Evolutionary conservation across 148 eudicot species (phyloP).

Genomic region (Polygonum maritimum): DNA sequence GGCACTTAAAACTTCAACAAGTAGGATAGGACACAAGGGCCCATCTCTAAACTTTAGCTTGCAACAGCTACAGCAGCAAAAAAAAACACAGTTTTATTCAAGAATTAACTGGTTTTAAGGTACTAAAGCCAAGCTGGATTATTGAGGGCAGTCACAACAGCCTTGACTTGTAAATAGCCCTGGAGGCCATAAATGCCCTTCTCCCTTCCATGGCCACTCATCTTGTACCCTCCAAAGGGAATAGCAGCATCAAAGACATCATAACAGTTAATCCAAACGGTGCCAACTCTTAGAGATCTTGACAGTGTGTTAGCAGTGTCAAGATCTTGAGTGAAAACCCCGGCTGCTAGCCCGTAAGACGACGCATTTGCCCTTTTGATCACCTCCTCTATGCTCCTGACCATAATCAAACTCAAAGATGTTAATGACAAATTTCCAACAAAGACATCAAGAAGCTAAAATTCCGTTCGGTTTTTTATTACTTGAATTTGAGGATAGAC

Average conservation of each 20-base stretch:
- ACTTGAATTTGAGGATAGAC: conserved; percentile 58
- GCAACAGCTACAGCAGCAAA: background rate
- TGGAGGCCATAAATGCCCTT: conserved; percentile 75
- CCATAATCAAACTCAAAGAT: background rate
- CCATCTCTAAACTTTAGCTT: background rate
- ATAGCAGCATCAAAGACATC: conserved; percentile 85
- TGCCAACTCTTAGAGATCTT: conserved; percentile 69
- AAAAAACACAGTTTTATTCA: background rate
- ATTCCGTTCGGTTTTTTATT: conserved; percentile 6
- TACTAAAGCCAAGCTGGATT: conserved; percentile 25
- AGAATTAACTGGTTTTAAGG: background rate
- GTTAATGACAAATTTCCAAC: background rate
- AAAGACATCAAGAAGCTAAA: background rate
- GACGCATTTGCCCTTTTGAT: conserved; percentile 1
- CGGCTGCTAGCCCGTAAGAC: conserved; percentile 16
- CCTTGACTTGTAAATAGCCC: conserved; percentile 79
- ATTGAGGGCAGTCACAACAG: conserved; percentile 71
- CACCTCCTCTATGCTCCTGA: conserved; percentile 1
- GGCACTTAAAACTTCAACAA: no score
- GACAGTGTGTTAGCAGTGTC: conserved; percentile 76
- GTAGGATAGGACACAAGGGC: background rate
- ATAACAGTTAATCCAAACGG: conserved; percentile 88
- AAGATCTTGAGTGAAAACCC: conserved; percentile 64
- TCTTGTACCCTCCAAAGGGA: conserved; percentile 90
- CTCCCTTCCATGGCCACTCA: conserved; percentile 92